Evolutionary conservation across 108 stramenopile genomes (phyloP).

Genomic region (Epipyxis sp.): DNA sequence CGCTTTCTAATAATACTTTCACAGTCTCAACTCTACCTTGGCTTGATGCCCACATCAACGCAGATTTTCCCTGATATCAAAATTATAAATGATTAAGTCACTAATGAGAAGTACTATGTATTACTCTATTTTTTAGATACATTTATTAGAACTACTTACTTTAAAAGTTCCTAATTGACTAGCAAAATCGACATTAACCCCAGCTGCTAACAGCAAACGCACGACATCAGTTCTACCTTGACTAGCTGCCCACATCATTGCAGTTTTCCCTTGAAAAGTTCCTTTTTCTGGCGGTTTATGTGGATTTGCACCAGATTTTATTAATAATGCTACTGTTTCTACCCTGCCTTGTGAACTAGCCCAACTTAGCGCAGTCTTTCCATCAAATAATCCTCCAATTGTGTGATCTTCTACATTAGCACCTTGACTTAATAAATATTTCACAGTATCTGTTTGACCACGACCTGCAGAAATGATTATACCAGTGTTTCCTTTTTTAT

Average conservation of each 20-base stretch:
- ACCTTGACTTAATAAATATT: neutral
- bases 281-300: neutral
- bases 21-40: neutral
- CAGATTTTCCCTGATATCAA: neutral
- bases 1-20: neutral
- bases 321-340: neutral
- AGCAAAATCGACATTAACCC: neutral
- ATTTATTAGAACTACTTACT: too few species aligned
- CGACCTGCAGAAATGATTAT: neutral
- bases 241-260: neutral
- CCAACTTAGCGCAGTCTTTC: neutral
- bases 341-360: neutral
- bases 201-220: neutral
- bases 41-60: neutral
- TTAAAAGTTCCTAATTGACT: neutral
- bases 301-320: neutral
- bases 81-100: too few species aligned
- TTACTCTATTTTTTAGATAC: too few species aligned
- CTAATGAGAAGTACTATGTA: too few species aligned
- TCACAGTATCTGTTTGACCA: neutral
- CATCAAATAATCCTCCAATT: neutral
- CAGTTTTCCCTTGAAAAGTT: neutral
- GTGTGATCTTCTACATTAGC: neutral
- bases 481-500: neutral
- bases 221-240: neutral